Evolutionary conservation across 495 filamentous ascomycete species (phyloP).

Genomic region (Neurospora sp.): DNA sequence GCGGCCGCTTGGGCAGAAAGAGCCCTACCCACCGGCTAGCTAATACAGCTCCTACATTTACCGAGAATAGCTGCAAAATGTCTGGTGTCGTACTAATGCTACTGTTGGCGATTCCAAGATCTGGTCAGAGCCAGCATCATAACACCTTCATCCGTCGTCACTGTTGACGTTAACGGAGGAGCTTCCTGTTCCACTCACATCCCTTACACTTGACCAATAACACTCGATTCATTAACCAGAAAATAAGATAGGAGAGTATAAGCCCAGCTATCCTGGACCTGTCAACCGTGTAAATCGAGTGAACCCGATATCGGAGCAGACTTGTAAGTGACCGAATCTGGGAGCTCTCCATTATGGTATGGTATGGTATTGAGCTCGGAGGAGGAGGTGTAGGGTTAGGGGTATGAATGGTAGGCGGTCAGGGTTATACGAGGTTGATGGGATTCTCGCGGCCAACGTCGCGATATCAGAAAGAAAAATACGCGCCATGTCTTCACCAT

Average conservation of each 20-base stretch:
- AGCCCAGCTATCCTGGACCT: not conserved
- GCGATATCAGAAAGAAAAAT: not conserved
- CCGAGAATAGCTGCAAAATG: not conserved
- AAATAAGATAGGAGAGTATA: not conserved
- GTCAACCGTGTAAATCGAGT: not conserved
- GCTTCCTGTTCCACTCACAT: not conserved
- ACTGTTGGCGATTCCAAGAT: not conserved
- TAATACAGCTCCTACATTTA: not conserved
- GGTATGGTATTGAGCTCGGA: not conserved
- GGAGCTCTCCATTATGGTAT: not conserved
- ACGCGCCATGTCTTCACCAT: not conserved
- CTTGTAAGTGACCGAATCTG: not conserved
- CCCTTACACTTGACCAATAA: not conserved
- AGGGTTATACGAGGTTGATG: not conserved
- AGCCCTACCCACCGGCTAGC: not conserved
- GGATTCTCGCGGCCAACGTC: not conserved
- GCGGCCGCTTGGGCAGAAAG: not conserved
- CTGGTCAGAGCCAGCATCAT: not conserved
- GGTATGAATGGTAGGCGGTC: not conserved
- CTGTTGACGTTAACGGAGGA: not conserved
- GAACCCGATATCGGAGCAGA: not conserved
- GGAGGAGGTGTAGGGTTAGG: not conserved
- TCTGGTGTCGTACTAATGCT: not conserved
- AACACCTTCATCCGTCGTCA: not conserved
- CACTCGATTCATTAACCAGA: not conserved